Base-by-base conservation (phyloP, 2,329 filamentous ascomycete species). In the Cordyceps pruinosa region DNA sequence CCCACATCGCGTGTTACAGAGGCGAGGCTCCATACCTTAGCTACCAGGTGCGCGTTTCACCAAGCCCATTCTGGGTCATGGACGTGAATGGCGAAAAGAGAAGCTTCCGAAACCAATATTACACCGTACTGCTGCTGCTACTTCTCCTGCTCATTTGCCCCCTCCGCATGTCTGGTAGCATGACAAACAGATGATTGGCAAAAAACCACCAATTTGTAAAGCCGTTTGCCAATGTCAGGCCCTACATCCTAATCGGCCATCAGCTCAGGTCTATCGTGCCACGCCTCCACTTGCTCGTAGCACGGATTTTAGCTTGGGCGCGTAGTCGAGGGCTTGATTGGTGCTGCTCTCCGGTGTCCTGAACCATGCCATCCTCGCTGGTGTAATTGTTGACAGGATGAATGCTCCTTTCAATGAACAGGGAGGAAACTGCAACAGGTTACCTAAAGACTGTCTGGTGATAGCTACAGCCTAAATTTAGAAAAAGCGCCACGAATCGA, bases 1-100 rank as follows among this genome's bases (percentile, higher is more conserved):
- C 56, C 56, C 56, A 57, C 56, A 46, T 57, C 48, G 56, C 47
- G 56, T 46, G 56, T 57, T 52, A 57, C 56, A 57, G 48, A 52
- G 39, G 37, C 54, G 25, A 12, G 23, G 44, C 42, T 42, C 53
- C 46, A 41, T 35, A 56, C n/a, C n/a, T n/a, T n/a, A n/a, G n/a
- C n/a, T n/a, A n/a, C n/a, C n/a, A 13, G 34, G 6, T 8, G 13
- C 23, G 21, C 30, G 56, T 57, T 57, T 57, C 56, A 57, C 28
- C 39, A 51, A 9, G 21, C 53, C 53, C 12, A 15, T 44, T 32
- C 32, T 23, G 37, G 30, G 41, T 39, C 28, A 17, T 44, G n/a
- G 10, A 46, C 2, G 23, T 19, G 10, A 15, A 15, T 34, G 19
- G 9, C 23, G 32, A 34, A 10, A n/a, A 26, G 26, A 21, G 30